Evolutionary conservation across 2,329 filamentous ascomycete genomes (phyloP).

Genomic region (Zymoseptoria pseudotritici): DNA sequence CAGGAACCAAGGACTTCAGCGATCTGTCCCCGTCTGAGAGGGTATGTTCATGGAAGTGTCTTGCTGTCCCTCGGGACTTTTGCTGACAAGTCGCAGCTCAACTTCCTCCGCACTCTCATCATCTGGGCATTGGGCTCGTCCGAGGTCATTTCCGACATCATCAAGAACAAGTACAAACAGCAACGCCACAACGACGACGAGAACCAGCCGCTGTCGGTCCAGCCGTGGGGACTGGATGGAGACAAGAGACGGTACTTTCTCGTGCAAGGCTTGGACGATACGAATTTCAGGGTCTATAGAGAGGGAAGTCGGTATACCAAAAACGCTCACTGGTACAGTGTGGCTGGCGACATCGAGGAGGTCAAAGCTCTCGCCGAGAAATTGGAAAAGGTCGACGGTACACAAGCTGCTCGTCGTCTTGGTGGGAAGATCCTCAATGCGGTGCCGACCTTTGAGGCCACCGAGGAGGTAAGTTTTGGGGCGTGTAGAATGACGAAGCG

Average conservation of each 20-base stretch:
- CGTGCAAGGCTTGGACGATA: slow-evolving; percentile 89
- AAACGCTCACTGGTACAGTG: slow-evolving; percentile 76
- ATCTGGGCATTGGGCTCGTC: slow-evolving; percentile 87
- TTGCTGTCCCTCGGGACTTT: slow-evolving; percentile 1
- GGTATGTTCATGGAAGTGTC: slow-evolving; percentile 44
- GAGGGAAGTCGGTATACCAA: slow-evolving; percentile 77
- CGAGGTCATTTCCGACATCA: slow-evolving; percentile 69
- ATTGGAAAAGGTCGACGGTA: slow-evolving; percentile 67
- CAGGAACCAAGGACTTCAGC: slow-evolving; percentile 71
- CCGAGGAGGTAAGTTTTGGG: slow-evolving; percentile 64
- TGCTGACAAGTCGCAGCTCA: slow-evolving; percentile 54
- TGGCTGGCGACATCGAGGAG: slow-evolving; percentile 86
- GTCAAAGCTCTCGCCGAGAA: slow-evolving; percentile 67
- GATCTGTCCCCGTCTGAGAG: slow-evolving; percentile 74
- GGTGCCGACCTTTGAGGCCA: slow-evolving; percentile 83
- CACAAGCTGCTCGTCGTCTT: slow-evolving; percentile 70
- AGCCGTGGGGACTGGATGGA: slow-evolving; percentile 83
- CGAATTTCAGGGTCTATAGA: slow-evolving; percentile 84
- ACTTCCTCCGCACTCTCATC: slow-evolving; percentile 71
- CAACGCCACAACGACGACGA: slow-evolving; percentile 67
- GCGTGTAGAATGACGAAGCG: neutral
- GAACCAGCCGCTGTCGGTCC: slow-evolving; percentile 83
- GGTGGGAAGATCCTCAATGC: slow-evolving; percentile 70
- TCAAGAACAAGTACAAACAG: slow-evolving; percentile 85
- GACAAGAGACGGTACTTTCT: slow-evolving; percentile 91